phyloP scores from a whole-genome alignment of 306 rosid genomes.

The Oemleria cerasiformis region DNA sequence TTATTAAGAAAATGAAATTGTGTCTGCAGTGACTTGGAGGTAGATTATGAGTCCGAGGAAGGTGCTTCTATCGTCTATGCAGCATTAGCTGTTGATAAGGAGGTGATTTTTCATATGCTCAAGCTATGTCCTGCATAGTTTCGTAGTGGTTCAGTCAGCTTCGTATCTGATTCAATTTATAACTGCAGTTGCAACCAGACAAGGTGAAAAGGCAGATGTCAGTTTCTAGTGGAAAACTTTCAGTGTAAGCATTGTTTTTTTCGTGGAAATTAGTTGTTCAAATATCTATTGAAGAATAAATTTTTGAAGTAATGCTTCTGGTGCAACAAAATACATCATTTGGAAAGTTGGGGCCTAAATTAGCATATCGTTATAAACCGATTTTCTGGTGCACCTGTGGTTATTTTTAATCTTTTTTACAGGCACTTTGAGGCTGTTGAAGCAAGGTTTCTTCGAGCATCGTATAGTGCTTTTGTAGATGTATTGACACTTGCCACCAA shows the following conservation, averaged over 20 bases:
- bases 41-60: constrained; percentile 62
- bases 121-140: constrained; percentile 3
- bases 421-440: constrained; percentile 88
- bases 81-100: constrained; percentile 72
- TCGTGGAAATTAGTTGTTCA: neutral
- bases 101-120: constrained; percentile 46
- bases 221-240: constrained; percentile 67
- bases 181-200: constrained; percentile 83
- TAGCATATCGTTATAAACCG: neutral
- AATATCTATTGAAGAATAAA: neutral
- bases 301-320: neutral
- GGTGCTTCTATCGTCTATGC: constrained; percentile 65
- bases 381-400: neutral
- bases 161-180: constrained; percentile 26
- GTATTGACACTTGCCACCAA: constrained; percentile 71
- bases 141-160: neutral
- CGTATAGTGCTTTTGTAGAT: constrained; percentile 75
- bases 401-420: constrained; percentile 13
- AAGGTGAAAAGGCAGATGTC: constrained; percentile 73
- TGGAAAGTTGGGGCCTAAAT: neutral
- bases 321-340: neutral
- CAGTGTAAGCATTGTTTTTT: constrained; percentile 47
- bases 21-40: constrained; percentile 73
- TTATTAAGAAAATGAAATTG: neutral
- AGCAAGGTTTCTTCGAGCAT: constrained; percentile 92